phyloP scores from a whole-genome alignment of 805 yeast species.

The Sungouiella blattae region DNA sequence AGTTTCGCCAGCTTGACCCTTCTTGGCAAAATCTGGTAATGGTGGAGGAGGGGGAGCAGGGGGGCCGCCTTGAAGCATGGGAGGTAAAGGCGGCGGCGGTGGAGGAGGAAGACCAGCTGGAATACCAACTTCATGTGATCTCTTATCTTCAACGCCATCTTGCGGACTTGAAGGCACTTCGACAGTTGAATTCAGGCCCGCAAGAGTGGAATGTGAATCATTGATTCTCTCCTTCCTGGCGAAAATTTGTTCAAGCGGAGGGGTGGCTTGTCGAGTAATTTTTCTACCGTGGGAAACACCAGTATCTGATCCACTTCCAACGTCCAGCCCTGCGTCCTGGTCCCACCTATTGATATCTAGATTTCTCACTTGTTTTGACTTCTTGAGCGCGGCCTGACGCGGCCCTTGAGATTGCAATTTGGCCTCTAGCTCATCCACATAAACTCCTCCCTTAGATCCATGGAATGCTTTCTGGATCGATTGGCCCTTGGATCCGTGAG shows the following conservation, averaged over 20 bases:
- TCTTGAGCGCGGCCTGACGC: background rate
- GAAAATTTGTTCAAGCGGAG: too few species aligned
- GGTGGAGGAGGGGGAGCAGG: constrained; percentile 7
- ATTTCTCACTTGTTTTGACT: background rate
- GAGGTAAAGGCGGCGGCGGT: background rate
- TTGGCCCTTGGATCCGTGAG: too few species aligned
- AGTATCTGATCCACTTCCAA: too few species aligned
- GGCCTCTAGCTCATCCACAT: constrained; percentile 2
- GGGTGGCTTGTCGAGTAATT: too few species aligned
- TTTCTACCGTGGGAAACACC: too few species aligned
- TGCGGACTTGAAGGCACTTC: too few species aligned
- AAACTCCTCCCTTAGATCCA: too few species aligned
- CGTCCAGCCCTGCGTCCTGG: background rate
- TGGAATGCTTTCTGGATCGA: background rate
- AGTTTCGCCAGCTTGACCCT: too few species aligned
- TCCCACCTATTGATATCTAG: background rate
- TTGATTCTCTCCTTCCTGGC: too few species aligned
- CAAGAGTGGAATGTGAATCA: too few species aligned
- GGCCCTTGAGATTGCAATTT: background rate
- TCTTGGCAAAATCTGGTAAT: constrained; percentile 1
- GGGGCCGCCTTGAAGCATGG: background rate
- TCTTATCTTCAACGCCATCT: background rate
- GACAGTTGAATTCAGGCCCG: too few species aligned
- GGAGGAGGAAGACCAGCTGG: background rate
- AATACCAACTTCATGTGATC: background rate